phyloP scores from a whole-genome alignment of 108 stramenopile species.

The Poteriospumella lacustris region DNA sequence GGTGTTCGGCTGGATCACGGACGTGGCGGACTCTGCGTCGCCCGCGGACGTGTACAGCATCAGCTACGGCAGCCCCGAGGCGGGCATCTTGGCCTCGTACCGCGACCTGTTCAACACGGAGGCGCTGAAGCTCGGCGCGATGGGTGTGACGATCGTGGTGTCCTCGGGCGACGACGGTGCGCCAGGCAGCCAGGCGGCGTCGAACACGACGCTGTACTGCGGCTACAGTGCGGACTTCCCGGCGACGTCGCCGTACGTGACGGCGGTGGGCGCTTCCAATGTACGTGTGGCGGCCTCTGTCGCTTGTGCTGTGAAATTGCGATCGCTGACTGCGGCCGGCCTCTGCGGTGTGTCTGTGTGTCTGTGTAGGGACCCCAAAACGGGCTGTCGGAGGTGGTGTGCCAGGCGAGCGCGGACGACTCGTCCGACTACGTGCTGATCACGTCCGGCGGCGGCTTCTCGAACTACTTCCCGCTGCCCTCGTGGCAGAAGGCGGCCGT shows the following conservation, averaged over 20 bases:
- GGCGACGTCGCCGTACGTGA: constrained; percentile 32
- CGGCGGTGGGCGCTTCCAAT: constrained; percentile 35
- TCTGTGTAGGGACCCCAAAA: background rate
- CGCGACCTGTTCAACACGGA: constrained; percentile 14
- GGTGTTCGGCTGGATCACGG: background rate
- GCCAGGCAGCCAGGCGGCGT: background rate
- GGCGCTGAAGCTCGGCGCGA: constrained; percentile 23
- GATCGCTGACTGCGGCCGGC: background rate
- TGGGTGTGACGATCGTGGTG: constrained; percentile 30
- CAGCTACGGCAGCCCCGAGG: constrained; percentile 25
- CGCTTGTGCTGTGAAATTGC: background rate
- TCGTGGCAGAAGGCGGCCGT: constrained; percentile 26
- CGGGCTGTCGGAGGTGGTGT: background rate
- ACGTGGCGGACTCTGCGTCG: background rate
- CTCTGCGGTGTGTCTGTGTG: background rate
- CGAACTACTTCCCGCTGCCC: constrained; percentile 14
- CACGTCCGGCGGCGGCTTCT: constrained; percentile 30
- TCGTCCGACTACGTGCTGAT: too few species aligned
- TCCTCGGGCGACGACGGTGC: constrained; percentile 37
- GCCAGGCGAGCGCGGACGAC: background rate
- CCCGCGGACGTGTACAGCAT: constrained; percentile 5
- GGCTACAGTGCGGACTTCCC: constrained; percentile 28
- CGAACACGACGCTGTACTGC: background rate
- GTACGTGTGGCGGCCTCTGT: background rate
- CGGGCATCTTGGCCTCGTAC: background rate